Evolutionary conservation across 139 green algal genomes (phyloP).

Genomic region (Haematococcus lacustris): DNA sequence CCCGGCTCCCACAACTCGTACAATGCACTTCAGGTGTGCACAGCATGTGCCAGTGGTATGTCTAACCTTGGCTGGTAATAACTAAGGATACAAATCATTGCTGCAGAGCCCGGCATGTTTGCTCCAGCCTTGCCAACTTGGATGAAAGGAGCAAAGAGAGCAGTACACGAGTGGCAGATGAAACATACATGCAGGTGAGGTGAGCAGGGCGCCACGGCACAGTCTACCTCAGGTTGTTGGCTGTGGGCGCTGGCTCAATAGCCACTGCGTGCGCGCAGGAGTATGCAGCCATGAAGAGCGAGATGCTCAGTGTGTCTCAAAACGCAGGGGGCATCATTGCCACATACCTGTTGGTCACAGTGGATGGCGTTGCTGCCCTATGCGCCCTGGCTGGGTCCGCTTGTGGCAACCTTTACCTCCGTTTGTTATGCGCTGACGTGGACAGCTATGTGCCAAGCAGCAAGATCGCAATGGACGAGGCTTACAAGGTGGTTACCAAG

Average conservation of each 20-base stretch:
- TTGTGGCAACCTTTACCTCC: slow-evolving; percentile 45
- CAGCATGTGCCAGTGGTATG: too few species aligned
- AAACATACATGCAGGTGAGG: slow-evolving; percentile 31
- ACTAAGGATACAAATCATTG: too few species aligned
- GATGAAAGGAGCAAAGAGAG: too few species aligned
- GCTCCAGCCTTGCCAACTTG: too few species aligned
- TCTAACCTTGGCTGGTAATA: too few species aligned
- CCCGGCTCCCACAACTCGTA: too few species aligned
- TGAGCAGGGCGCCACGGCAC: not conserved
- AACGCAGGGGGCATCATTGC: slow-evolving; percentile 49
- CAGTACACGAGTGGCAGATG: slow-evolving; percentile 6
- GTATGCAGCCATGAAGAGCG: slow-evolving; percentile 49
- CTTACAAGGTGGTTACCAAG: slow-evolving; percentile 40
- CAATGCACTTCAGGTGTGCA: too few species aligned
- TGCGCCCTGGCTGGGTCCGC: slow-evolving; percentile 43
- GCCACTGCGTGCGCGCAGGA: slow-evolving; percentile 34
- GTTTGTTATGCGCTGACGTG: slow-evolving; percentile 48
- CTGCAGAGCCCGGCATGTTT: too few species aligned
- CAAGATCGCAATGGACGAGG: slow-evolving; percentile 39
- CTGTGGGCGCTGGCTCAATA: too few species aligned
- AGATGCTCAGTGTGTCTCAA: slow-evolving; percentile 46
- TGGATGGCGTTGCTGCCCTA: slow-evolving; percentile 40
- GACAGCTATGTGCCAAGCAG: slow-evolving; percentile 34
- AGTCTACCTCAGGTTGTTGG: too few species aligned
- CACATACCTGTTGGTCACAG: slow-evolving; percentile 52